A percentile compares a stretch with the other conserved stretches of the same genome.
These are phyloP conservation scores for Pestalotiopsis sp. DNA, from an alignment of 2,329 filamentous ascomycete species.

Conservation along the genomic window DNA sequence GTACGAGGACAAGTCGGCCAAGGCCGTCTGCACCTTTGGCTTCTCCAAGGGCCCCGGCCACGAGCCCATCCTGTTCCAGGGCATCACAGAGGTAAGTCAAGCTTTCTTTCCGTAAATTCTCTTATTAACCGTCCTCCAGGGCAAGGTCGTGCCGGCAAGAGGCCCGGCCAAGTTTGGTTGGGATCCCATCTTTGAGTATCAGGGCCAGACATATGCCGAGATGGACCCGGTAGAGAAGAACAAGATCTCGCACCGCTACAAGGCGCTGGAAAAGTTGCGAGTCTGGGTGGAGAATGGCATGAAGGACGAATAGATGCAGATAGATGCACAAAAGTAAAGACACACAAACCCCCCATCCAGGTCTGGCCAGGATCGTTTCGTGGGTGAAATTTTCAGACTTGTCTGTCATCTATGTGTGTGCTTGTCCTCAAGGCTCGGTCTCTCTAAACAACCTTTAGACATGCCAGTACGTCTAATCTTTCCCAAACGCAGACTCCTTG, in stretches of 20 bases:
- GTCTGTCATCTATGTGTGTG: background rate
- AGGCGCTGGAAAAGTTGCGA: slow-evolving; percentile 85
- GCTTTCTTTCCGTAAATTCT: background rate
- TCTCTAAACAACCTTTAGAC: background rate
- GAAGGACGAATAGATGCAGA: slow-evolving; percentile 18
- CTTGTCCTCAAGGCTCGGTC: background rate
- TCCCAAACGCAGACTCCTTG: background rate
- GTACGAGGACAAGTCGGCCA: slow-evolving; percentile 87
- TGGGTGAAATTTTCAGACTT: no score
- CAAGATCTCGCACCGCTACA: slow-evolving; percentile 86
- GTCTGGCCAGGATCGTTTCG: no score
- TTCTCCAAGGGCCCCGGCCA: slow-evolving; percentile 85
- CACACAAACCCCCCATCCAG: slow-evolving; percentile 11
- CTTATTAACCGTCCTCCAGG: slow-evolving; percentile 32
- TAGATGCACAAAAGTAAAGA: background rate
- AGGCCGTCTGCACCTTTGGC: slow-evolving; percentile 95
- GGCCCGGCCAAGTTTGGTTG: slow-evolving; percentile 86
- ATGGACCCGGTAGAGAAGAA: slow-evolving; percentile 92
- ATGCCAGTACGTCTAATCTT: background rate
- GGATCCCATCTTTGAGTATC: slow-evolving; percentile 95
- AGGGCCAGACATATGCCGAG: slow-evolving; percentile 90
- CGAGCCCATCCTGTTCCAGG: slow-evolving; percentile 88
- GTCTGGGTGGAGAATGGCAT: slow-evolving; percentile 67
- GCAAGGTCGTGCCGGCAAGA: slow-evolving; percentile 82
- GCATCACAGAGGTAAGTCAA: slow-evolving; percentile 71